Percentiles rank a stretch among this genome's conserved stretches.
Evolutionary conservation across 2,329 filamentous ascomycete genomes (phyloP).

Genomic region (Metarhizium robertsii): DNA sequence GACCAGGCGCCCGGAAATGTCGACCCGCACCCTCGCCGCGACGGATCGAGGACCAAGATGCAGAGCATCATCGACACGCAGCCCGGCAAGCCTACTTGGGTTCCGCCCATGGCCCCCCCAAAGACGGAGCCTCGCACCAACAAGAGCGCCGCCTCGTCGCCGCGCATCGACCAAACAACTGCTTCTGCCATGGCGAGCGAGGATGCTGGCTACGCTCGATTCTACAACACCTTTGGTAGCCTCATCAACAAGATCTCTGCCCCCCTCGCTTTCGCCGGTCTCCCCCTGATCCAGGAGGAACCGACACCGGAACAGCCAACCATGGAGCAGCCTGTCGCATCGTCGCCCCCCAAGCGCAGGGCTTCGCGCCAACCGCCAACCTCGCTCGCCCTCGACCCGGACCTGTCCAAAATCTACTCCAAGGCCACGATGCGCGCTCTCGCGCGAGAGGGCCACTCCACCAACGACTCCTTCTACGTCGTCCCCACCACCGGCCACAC

Average conservation of each 20-base stretch:
- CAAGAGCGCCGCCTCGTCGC: conserved; percentile 12
- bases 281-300: conserved; percentile 61
- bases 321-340: conserved; percentile 13
- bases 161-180: conserved; percentile 14
- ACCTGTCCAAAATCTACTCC: conserved; percentile 77
- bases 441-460: conserved; percentile 54
- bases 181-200: conserved; percentile 14
- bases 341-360: conserved; percentile 28
- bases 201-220: conserved; percentile 79
- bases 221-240: conserved; percentile 86
- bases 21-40: conserved; percentile 43
- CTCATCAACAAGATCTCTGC: conserved; percentile 84
- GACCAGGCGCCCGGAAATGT: conserved; percentile 65
- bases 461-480: conserved; percentile 81
- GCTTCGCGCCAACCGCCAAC: conserved; percentile 14
- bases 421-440: conserved; percentile 75
- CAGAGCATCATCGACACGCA: conserved; percentile 45
- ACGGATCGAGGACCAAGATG: conserved; percentile 43
- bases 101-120: conserved; percentile 29
- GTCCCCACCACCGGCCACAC: conserved; percentile 88
- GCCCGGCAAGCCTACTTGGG: conserved; percentile 42
- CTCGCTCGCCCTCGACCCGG: conserved; percentile 45
- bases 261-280: conserved; percentile 82
- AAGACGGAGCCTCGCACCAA: conserved; percentile 17
- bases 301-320: conserved; percentile 11